These are phyloP conservation scores for Xylaria sp. DNA, from an alignment of 2,329 filamentous ascomycete genomes.

Conservation along the genomic window DNA sequence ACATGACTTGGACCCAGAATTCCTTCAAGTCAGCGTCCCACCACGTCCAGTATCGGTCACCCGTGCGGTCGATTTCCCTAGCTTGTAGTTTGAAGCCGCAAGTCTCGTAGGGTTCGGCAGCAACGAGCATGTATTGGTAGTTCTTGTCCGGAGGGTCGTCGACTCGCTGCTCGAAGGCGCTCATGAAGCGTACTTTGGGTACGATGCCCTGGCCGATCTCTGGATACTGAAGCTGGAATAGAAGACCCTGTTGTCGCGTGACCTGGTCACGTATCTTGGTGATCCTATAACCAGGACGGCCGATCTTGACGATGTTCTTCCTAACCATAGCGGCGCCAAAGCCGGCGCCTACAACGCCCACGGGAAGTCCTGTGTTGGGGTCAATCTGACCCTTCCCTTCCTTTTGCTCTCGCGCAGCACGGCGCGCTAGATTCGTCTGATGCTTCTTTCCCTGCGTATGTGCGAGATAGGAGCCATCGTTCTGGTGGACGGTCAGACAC, in stretches of 20 bases:
- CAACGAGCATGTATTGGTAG: slow-evolving; percentile 91
- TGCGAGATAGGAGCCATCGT: slow-evolving; percentile 96
- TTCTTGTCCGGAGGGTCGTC: slow-evolving; percentile 88
- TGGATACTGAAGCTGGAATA: slow-evolving; percentile 96
- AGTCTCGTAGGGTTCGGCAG: slow-evolving; percentile 96
- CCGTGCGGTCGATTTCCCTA: slow-evolving; percentile 82
- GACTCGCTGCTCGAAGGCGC: slow-evolving; percentile 90
- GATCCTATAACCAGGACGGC: slow-evolving; percentile 93
- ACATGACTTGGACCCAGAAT: slow-evolving; percentile 96
- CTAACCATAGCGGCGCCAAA: slow-evolving; percentile 57
- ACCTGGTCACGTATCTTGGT: slow-evolving; percentile 89
- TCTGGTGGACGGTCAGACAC: slow-evolving; percentile 95
- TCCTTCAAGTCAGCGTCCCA: slow-evolving; percentile 95
- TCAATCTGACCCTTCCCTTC: slow-evolving; percentile 71
- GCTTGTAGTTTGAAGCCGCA: slow-evolving; percentile 95
- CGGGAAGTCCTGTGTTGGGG: slow-evolving; percentile 62
- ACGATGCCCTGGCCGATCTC: slow-evolving; percentile 70
- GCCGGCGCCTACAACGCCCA: slow-evolving; percentile 71
- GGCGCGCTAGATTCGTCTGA: slow-evolving; percentile 93
- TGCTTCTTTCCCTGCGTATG: slow-evolving; percentile 99
- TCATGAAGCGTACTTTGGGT: slow-evolving; percentile 94
- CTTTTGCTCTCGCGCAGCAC: slow-evolving; percentile 91
- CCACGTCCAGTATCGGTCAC: slow-evolving; percentile 86
- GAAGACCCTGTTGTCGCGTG: slow-evolving; percentile 78
- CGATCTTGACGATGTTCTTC: slow-evolving; percentile 88